These are phyloP conservation scores for Hibiscus tridactylites DNA, from an alignment of 345 rosid species.

Conservation along the genomic window DNA sequence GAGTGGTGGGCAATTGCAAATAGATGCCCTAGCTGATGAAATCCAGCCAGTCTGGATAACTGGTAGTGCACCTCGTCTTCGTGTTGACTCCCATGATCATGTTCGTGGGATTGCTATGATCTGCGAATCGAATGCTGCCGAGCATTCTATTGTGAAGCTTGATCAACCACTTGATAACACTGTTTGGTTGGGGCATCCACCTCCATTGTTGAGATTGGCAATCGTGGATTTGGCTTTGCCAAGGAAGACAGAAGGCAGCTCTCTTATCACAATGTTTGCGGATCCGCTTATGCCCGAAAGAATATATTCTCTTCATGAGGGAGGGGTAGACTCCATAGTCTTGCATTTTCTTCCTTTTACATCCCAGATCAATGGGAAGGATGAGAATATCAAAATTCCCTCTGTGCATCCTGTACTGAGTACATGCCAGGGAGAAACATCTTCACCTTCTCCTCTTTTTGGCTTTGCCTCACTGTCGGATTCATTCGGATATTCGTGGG, in stretches of 20 bases:
- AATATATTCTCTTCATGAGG: conserved; percentile 64
- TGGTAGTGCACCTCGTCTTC: conserved; percentile 67
- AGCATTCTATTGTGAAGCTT: conserved; percentile 42
- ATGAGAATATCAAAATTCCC: conserved; percentile 59
- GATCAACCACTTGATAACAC: conserved; percentile 56
- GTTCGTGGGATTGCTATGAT: conserved; percentile 85
- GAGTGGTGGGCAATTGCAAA: conserved; percentile 92
- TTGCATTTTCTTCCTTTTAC: conserved; percentile 95
- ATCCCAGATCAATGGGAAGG: conserved; percentile 62
- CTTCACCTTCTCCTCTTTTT: conserved; percentile 42
- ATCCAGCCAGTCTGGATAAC: conserved; percentile 87
- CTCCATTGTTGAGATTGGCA: conserved; percentile 81
- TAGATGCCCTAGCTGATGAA: conserved; percentile 95
- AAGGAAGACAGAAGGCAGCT: conserved; percentile 32
- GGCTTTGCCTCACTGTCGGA: conserved; percentile 68
- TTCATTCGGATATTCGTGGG: conserved; percentile 91
- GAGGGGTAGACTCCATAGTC: conserved; percentile 81
- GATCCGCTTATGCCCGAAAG: conserved; percentile 87
- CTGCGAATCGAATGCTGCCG: conserved; percentile 52
- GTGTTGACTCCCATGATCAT: conserved; percentile 44
- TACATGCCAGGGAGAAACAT: conserved; percentile 66
- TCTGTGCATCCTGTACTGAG: conserved; percentile 81
- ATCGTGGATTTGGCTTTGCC: conserved; percentile 92
- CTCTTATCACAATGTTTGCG: conserved; percentile 40
- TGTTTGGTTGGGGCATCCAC: conserved; percentile 83